These are phyloP conservation scores for Umbelopsis isabellina DNA, from an alignment of 192 early-diverging fungal species.

Conservation along the genomic window DNA sequence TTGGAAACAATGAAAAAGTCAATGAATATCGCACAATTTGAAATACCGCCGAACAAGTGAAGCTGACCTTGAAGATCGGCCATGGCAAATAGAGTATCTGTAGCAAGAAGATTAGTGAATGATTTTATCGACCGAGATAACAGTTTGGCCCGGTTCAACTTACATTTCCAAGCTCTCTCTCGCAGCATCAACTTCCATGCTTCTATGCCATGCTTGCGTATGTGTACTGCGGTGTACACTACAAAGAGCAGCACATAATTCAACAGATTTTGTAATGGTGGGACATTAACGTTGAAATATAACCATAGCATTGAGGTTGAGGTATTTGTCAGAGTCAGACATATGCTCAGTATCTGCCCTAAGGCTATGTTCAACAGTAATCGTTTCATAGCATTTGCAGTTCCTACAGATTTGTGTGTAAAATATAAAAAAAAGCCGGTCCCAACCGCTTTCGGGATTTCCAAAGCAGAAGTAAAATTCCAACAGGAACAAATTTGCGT, in stretches of 20 bases:
- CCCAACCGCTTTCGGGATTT: neutral
- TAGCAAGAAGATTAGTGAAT: neutral
- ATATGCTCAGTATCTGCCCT: slow-evolving; percentile 2
- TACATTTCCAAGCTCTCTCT: slow-evolving; percentile 20
- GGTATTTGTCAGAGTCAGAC: slow-evolving; percentile 11
- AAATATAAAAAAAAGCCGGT: slow-evolving; percentile 14
- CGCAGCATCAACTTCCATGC: slow-evolving; percentile 15
- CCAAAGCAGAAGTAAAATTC: neutral
- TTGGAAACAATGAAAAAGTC: slow-evolving; percentile 14
- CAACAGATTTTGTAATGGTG: slow-evolving; percentile 16
- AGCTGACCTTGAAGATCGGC: slow-evolving; percentile 18
- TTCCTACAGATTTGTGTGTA: neutral
- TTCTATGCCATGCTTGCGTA: slow-evolving; percentile 5
- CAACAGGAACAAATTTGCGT: slow-evolving; percentile 12
- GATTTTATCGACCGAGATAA: neutral
- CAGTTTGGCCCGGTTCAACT: neutral
- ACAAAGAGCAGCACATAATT: slow-evolving; percentile 10
- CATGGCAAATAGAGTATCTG: slow-evolving; percentile 14
- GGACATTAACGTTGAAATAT: slow-evolving; percentile 10
- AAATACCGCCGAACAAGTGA: neutral
- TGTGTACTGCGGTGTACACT: slow-evolving; percentile 10
- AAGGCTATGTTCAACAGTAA: slow-evolving; percentile 7
- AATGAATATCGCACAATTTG: neutral
- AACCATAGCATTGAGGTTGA: slow-evolving; percentile 11
- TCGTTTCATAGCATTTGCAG: slow-evolving; percentile 9